Conservation (phyloP, 306 rosid genomes). For the Benincasa hispida region DNA sequence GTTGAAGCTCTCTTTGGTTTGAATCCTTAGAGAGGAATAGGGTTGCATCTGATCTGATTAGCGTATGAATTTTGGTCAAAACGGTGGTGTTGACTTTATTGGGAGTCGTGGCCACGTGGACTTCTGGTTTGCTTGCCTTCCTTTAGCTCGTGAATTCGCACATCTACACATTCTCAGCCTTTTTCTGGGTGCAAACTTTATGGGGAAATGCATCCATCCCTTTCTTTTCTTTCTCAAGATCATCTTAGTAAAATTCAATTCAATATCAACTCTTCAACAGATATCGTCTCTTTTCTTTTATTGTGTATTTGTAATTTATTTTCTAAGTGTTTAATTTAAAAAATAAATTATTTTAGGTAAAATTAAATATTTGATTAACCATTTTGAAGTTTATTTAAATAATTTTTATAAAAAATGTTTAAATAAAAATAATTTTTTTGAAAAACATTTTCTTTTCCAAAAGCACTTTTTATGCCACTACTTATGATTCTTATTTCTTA, state of each 20-base stretch:
- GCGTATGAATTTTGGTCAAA: not conserved
- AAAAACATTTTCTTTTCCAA: no score
- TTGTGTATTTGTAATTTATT: no score
- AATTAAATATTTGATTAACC: no score
- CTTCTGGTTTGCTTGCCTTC: not conserved
- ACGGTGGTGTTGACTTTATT: not conserved
- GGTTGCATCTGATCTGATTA: not conserved
- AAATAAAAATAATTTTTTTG: no score
- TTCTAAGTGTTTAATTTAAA: no score
- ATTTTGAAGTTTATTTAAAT: no score
- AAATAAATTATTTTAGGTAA: no score
- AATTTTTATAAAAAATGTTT: no score
- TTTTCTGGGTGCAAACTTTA: not conserved
- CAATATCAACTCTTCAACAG: not conserved
- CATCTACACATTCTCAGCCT: not conserved
- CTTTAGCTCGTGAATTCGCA: not conserved
- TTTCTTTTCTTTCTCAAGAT: not conserved
- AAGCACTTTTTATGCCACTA: not conserved
- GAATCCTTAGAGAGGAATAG: not conserved
- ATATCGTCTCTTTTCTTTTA: not conserved
- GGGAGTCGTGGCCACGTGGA: not conserved
- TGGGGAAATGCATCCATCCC: not conserved
- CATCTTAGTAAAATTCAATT: not conserved
- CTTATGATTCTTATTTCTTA: not conserved
- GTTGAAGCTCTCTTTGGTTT: constrained; percentile 24